phyloP scores from a whole-genome alignment of 2,329 filamentous ascomycete genomes.

The Scedosporium boydii region DNA sequence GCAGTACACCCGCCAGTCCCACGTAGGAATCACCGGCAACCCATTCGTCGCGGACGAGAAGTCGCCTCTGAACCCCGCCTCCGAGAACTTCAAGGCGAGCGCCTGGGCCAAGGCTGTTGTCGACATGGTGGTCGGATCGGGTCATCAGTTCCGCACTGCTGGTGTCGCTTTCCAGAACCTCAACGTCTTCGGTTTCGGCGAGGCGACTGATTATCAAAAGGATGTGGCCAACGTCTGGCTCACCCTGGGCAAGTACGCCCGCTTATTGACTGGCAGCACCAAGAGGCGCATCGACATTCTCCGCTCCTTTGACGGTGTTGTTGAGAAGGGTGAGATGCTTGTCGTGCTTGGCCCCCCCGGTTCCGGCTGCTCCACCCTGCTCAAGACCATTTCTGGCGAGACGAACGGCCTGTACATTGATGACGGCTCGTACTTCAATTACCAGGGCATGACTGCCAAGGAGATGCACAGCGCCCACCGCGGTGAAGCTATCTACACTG shows the following conservation, averaged over 20 bases:
- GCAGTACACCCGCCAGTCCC: conserved; percentile 41
- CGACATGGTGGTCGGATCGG: conserved; percentile 39
- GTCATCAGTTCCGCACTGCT: conserved; percentile 46
- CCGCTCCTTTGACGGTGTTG: conserved; percentile 56
- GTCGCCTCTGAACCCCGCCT: conserved; percentile 44
- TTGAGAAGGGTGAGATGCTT: conserved; percentile 64
- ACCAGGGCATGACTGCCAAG: conserved; percentile 62
- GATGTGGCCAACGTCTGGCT: conserved; percentile 54
- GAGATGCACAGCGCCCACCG: conserved; percentile 72
- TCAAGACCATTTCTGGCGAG: conserved; percentile 78
- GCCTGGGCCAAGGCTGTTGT: conserved; percentile 54
- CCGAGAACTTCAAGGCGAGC: conserved; percentile 41
- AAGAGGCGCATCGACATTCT: conserved; percentile 58
- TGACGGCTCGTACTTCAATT: conserved; percentile 65
- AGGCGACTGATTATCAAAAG: conserved; percentile 61
- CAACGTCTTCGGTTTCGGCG: conserved; percentile 59
- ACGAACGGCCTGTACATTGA: conserved; percentile 71
- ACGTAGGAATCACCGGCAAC: conserved; percentile 28
- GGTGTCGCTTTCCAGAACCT: conserved; percentile 60
- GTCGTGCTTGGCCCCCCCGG: conserved; percentile 65
- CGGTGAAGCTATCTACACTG: conserved; percentile 80
- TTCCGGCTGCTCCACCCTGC: conserved; percentile 71
- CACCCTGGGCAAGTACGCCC: conserved; percentile 31
- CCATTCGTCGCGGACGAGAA: conserved; percentile 39
- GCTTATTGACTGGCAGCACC: conserved; percentile 40